A percentile compares a stretch with the other conserved stretches of the same genome.
Evolutionary conservation across 768 basidiomycete genomes (phyloP).

Genomic region (Tylopilus sp.): DNA sequence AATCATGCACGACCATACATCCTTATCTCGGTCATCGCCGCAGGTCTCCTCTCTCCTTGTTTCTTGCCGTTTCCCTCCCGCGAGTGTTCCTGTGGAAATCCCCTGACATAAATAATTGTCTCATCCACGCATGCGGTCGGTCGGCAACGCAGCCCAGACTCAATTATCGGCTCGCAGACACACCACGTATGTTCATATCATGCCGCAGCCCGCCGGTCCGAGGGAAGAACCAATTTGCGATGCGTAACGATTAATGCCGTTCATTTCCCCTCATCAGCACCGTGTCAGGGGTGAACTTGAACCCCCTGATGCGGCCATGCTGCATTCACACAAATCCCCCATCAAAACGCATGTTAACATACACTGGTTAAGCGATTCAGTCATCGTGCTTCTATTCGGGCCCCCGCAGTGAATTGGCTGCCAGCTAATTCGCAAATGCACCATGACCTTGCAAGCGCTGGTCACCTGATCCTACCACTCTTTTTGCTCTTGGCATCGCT

Average conservation of each 20-base stretch:
- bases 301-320: constrained; percentile 20
- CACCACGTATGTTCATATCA: not conserved
- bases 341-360: constrained; percentile 18
- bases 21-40: constrained; percentile 25
- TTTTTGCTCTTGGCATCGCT: too few species aligned
- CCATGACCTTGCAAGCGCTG: not conserved
- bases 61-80: constrained; percentile 12
- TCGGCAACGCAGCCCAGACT: not conserved
- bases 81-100: constrained; percentile 9
- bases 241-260: constrained; percentile 23
- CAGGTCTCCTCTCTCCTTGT: not conserved
- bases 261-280: constrained; percentile 18
- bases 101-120: not conserved
- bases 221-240: constrained; percentile 12
- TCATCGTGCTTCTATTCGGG: not conserved
- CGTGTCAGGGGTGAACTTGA: constrained; percentile 9
- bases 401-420: not conserved
- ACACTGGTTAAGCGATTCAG: constrained; percentile 5
- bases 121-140: not conserved
- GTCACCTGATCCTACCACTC: not conserved
- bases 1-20: constrained; percentile 1
- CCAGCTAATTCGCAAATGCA: constrained; percentile 1
- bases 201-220: constrained; percentile 10
- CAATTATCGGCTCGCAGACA: not conserved
- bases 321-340: constrained; percentile 14